Evolutionary conservation across 495 filamentous ascomycete genomes (phyloP), one percentile per base, ranked within the genome.

Genomic region (Penicillium pancosmium): DNA sequence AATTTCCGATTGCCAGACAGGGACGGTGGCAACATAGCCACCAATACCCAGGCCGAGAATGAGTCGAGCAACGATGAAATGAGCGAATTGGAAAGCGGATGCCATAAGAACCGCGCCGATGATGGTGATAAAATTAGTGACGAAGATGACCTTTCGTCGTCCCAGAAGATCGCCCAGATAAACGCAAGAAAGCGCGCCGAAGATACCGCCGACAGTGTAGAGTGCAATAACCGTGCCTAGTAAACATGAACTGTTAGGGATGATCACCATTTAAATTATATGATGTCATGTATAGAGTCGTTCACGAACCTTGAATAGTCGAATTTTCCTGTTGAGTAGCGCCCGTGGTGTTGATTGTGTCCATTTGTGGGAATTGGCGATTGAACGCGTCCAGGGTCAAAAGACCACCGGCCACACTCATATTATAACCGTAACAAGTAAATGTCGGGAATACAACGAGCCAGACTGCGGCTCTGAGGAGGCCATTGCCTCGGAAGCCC

Each of bases 1-100:
- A 34, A 82, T 84, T 68, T 88, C 86, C 0, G 85, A 81, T 52
- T 85, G 84, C 77, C 84, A 88, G 35, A 88, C 86, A 0, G 86
- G 86, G 11, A 85, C 80, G 27, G 86, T 85, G 34, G 83, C 83
- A 54, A 86, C 86, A 12, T 86, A 73, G 18, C 85, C 84, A 36
- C 86, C 86, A 8, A 84, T 88, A 7, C 86, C 86, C 23, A 82
- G 74, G 13, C 86, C 86, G 38, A 86, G 84, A 27, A 88, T 68
- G 16, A 82, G 65, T 59, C 86, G 75, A 44, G 84, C 81, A 56
- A 71, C 69, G 66, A 75, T 68, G 15, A 77, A 75, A 55, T 69
- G 70, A 18, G 65, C 55, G n/a, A 75, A 62, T 52, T 66, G 69
- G 58, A 53, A 75, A 27, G 60, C 63, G 6, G 72, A 78, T 1